Evolutionary conservation across 139 green algal species (phyloP).

Genomic region (Asterochloris sp.): DNA sequence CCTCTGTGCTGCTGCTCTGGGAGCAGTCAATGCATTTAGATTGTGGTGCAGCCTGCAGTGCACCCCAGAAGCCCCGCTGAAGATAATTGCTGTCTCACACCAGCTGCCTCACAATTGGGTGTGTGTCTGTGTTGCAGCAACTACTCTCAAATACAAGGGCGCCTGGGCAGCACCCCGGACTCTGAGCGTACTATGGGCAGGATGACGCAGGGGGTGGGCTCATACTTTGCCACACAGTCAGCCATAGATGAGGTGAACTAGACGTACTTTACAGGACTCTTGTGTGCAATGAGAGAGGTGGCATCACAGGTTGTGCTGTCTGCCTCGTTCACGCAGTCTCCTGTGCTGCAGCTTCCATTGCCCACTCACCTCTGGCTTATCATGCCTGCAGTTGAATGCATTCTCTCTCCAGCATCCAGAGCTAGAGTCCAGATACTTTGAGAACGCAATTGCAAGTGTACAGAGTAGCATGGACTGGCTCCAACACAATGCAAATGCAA

Average conservation of each 20-base stretch:
- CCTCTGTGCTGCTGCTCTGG: neutral
- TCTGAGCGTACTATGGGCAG: conserved; percentile 23
- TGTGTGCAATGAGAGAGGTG: neutral
- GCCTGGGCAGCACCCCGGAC: conserved; percentile 24
- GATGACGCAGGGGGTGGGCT: conserved; percentile 27
- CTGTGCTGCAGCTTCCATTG: neutral
- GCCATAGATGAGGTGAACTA: conserved; percentile 22
- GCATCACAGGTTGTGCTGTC: neutral
- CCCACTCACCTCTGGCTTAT: no score
- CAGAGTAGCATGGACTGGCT: conserved; percentile 30
- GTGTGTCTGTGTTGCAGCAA: conserved; percentile 6
- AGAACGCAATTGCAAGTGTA: conserved; percentile 39
- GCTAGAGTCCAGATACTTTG: conserved; percentile 24
- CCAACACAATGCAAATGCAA: conserved; percentile 1
- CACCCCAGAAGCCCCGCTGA: neutral
- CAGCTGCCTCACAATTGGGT: conserved; percentile 8
- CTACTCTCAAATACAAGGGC: neutral
- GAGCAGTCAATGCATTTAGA: neutral
- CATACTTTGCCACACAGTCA: conserved; percentile 17
- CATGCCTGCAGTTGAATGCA: conserved; percentile 8
- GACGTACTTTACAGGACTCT: neutral
- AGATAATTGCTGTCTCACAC: neutral
- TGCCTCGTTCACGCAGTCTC: neutral
- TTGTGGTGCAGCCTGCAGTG: neutral
- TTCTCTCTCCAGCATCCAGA: conserved; percentile 19